Evolutionary conservation across 2,329 filamentous ascomycete genomes (phyloP), one percentile per base, ranked within the genome.

Genomic region (Trichoderma atroviride): DNA sequence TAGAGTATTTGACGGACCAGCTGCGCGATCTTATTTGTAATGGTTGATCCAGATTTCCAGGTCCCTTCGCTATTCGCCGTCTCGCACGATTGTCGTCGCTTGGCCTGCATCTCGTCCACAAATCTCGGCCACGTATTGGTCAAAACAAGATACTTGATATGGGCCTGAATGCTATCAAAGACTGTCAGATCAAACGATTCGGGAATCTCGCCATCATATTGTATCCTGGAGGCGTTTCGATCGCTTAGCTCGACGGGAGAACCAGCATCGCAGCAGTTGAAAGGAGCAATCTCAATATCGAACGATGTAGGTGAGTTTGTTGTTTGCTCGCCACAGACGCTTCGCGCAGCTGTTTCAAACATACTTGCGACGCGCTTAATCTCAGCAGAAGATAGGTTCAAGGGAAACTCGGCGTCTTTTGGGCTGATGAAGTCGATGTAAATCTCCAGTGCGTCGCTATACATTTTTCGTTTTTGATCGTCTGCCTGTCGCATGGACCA

Each of bases 61-160:
- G 66, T 63, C 9, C 52, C 33, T 5, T n/a, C 47, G 10, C 58
- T 69, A 9, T 61, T 57, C n/a, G 55, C 61, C 11, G 68, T 73
- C 13, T 73, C 72, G n/a, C 64, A 67, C 13, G 70, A 72, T 11
- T 65, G 62, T 11, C 70, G 60, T 47, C 27, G 58, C 5, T 59
- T 61, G 10, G 53, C 56, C 52, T 70, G 71, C 70, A 73, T 73
- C 68, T 73, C 70, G 4, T 33, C 29, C 35, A 86, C 81, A 73
- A 85, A 88, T 75, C 85, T 86, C 35, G 85, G 84, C 89, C 89
- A 91, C 0, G 89, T 91, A 75, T 91, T 91, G 14, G 88, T 89
- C 71, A 90, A 79, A 2, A 91, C 88, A 10, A 91, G 81, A 70
- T 90, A 89, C 77, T 89, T 90, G 78, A 91, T 85, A 72, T 84